Percentiles rank a stretch among this genome's conserved stretches.
Conservation (phyloP, 192 early-diverging fungal species). For the Backusella sp. region DNA sequence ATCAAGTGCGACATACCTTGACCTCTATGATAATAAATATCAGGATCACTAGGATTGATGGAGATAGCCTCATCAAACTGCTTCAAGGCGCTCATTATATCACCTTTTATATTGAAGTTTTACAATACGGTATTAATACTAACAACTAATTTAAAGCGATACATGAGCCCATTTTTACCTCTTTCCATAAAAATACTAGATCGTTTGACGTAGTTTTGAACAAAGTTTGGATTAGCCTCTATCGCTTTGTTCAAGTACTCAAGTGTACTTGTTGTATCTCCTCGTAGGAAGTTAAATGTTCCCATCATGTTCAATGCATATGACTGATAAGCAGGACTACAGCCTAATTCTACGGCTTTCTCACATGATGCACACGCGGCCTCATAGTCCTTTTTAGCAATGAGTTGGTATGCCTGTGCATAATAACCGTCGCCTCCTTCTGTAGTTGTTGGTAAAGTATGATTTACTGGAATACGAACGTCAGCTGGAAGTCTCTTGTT, state of each 20-base stretch:
- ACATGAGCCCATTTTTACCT: slow-evolving; percentile 1
- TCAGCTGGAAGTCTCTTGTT: not conserved
- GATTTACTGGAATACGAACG: not conserved
- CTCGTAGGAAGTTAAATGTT: slow-evolving; percentile 87
- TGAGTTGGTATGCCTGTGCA: slow-evolving; percentile 50
- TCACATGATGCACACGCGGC: slow-evolving; percentile 60
- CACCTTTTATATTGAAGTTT: slow-evolving; percentile 25
- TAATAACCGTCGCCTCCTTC: slow-evolving; percentile 50
- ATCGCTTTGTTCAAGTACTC: slow-evolving; percentile 79
- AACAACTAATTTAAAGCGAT: not conserved
- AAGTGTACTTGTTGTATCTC: slow-evolving; percentile 72
- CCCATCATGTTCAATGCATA: slow-evolving; percentile 84
- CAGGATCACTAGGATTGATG: slow-evolving; percentile 71
- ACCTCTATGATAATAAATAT: slow-evolving; percentile 86
- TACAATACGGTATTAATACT: not conserved
- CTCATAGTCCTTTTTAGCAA: slow-evolving; percentile 56
- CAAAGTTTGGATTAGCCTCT: slow-evolving; percentile 70
- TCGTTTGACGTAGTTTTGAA: slow-evolving; percentile 86
- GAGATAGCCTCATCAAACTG: slow-evolving; percentile 72
- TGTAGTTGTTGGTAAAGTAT: slow-evolving; percentile 18
- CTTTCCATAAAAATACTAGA: slow-evolving; percentile 92
- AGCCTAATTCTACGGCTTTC: slow-evolving; percentile 63
- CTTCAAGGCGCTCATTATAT: slow-evolving; percentile 58
- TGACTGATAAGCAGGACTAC: slow-evolving; percentile 47
- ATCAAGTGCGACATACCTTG: slow-evolving; percentile 31